Evolutionary conservation across 2,329 filamentous ascomycete genomes (phyloP), one percentile per base, ranked within the genome.

Genomic region (Apiospora saccharicola): DNA sequence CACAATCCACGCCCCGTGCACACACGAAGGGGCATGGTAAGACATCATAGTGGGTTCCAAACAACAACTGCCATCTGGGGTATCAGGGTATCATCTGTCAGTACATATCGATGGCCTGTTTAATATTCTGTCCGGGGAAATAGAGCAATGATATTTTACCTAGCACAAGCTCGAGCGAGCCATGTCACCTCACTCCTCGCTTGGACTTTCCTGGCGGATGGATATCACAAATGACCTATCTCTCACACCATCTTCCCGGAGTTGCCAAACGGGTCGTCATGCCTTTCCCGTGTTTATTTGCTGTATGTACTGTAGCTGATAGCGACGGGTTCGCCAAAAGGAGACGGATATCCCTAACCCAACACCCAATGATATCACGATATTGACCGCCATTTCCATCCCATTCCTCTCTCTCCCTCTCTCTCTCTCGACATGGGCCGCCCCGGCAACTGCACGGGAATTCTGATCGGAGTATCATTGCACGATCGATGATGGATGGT

Each of bases 281-380:
- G 30, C 30, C n/a, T 64, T n/a, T n/a, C 3, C 53, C 16, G 30
- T 37, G 30, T 30, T 61, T 61, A n/a, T n/a, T 41, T 26, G 10
- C n/a, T 34, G 30, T 4, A 16, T n/a, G 57, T 13, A 37, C 7
- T n/a, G 57, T 13, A 37, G 19, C 34, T n/a, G 57, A 64, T 64
- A 64, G 41, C 57, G 57, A 64, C 41, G 41, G 22, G 34, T 41
- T 41, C 22, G 57, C 57, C 57, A 64, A 64, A 64, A 41, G 57
- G 34, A 61, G 57, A 41, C n/a, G 37, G 57, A 41, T n/a, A 64
- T 64, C 57, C 34, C n/a, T 30, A 30, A 49, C 46, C 57, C 34
- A 41, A 19, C 57, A 41, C 57, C 22, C 34, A 64, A 64, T 64
- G 57, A 64, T 41, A 41, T 64, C 57, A 64, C n/a, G 12, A 64